Percentiles rank a stretch among this genome's conserved stretches.
These are phyloP conservation scores for Elongisporangium undulatum DNA, from an alignment of 352 stramenopile species.

Conservation along the genomic window DNA sequence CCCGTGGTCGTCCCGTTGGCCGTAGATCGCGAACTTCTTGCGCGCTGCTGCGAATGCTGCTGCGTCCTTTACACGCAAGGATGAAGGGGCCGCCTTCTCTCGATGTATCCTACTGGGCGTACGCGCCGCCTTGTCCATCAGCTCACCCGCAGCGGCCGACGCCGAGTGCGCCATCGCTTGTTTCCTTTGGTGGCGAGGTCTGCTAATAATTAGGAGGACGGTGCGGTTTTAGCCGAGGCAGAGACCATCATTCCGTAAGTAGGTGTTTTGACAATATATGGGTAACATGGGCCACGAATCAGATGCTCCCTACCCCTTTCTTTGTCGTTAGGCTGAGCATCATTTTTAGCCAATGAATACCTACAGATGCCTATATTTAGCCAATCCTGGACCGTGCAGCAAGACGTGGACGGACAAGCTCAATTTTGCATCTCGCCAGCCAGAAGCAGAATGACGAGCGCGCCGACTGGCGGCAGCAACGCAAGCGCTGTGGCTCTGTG, in stretches of 20 bases:
- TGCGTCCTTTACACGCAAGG: neutral
- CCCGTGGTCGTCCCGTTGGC: conserved; percentile 29
- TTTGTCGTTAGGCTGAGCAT: neutral
- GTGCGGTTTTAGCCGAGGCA: neutral
- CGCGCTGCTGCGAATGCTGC: conserved; percentile 6
- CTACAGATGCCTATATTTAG: neutral
- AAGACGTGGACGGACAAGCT: neutral
- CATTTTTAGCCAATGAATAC: neutral
- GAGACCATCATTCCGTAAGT: neutral
- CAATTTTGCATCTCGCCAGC: neutral
- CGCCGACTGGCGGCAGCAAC: neutral
- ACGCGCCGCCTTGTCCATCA: neutral
- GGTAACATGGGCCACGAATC: neutral
- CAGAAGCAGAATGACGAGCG: neutral
- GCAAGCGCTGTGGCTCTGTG: conserved; percentile 32
- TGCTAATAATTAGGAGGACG: neutral
- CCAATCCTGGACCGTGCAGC: neutral
- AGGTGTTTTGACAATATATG: neutral
- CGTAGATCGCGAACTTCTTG: conserved; percentile 52
- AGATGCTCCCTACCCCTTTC: neutral
- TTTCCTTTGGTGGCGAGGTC: neutral
- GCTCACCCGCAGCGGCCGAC: neutral
- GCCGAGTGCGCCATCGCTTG: neutral
- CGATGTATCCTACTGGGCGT: neutral
- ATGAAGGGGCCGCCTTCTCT: neutral